Percentiles rank a stretch among this genome's conserved stretches.
These are phyloP conservation scores for Pterocarpus macrocarpus DNA, from an alignment of 306 rosid species.

Conservation along the genomic window DNA sequence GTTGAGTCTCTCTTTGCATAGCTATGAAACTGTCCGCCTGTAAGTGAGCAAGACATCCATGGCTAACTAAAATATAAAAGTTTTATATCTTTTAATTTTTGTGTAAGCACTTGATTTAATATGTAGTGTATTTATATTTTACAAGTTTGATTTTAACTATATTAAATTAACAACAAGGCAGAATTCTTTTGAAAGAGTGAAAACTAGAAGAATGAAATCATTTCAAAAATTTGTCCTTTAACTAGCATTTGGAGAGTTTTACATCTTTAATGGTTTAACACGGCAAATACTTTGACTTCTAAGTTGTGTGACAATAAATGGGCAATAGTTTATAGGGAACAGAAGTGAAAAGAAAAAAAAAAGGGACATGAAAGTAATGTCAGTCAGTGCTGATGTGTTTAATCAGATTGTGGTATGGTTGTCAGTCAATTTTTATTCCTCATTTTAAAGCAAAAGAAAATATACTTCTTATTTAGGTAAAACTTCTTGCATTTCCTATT, in stretches of 20 bases:
- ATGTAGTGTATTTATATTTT: conserved; percentile 2
- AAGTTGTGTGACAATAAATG: conserved; percentile 20
- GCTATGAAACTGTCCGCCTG: conserved; percentile 96
- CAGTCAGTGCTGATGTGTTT: conserved; percentile 9
- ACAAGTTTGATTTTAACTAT: not conserved
- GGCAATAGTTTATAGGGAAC: conserved; percentile 15
- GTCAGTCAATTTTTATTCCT: not conserved
- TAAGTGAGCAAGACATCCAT: conserved; percentile 59
- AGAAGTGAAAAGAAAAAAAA: not conserved
- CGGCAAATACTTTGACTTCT: conserved; percentile 15
- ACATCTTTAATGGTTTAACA: conserved; percentile 29
- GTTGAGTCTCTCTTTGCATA: conserved; percentile 77
- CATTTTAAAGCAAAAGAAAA: conserved; percentile 24
- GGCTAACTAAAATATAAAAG: conserved; percentile 10
- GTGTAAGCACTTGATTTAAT: conserved; percentile 6
- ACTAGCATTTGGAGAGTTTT: conserved; percentile 16
- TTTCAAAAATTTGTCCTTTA: conserved; percentile 20
- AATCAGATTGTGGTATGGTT: conserved; percentile 28
- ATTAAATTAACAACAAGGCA: conserved; percentile 16
- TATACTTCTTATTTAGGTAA: conserved; percentile 4
- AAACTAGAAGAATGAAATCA: conserved; percentile 31
- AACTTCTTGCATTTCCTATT: conserved; percentile 29
- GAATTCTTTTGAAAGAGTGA: conserved; percentile 36
- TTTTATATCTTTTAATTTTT: conserved; percentile 21
- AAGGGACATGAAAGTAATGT: conserved; percentile 17